phyloP scores from a whole-genome alignment of 2,329 filamentous ascomycete species.

The Clarireedia sp. region DNA sequence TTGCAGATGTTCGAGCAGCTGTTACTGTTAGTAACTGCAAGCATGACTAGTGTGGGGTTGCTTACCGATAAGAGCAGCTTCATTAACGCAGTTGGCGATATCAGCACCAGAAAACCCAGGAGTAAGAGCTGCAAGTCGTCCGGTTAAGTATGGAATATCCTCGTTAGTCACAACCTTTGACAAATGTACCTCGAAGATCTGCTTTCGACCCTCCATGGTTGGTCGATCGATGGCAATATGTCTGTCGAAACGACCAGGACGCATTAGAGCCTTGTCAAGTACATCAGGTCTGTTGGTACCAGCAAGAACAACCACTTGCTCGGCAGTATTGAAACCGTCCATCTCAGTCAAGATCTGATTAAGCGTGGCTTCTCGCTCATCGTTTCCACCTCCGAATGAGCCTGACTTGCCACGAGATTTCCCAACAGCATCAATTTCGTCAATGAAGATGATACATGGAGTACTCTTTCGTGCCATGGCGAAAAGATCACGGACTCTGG shows the following conservation, averaged over 20 bases:
- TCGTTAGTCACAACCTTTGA: constrained; percentile 91
- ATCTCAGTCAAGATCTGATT: constrained; percentile 99
- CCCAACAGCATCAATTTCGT: constrained; percentile 97
- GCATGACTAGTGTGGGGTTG: constrained; percentile 9
- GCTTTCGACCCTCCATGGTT: constrained; percentile 92
- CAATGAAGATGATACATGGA: constrained; percentile 98
- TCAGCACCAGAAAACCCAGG: constrained; percentile 96
- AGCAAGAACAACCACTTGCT: constrained; percentile 93
- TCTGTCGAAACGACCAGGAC: constrained; percentile 91
- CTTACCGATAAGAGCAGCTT: constrained; percentile 91
- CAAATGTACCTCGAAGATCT: constrained; percentile 92
- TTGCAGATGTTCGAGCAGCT: constrained; percentile 79
- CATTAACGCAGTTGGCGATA: constrained; percentile 97
- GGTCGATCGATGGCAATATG: constrained; percentile 93
- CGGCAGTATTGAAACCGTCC: constrained; percentile 96
- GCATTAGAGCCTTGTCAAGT: constrained; percentile 90
- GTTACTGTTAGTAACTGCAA: constrained; percentile 29
- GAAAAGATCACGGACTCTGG: constrained; percentile 89
- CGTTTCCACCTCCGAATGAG: constrained; percentile 71
- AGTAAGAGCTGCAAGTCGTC: constrained; percentile 82
- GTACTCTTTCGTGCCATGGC: constrained; percentile 91
- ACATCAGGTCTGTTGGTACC: constrained; percentile 95
- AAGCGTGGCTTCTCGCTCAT: constrained; percentile 91
- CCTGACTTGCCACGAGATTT: constrained; percentile 78
- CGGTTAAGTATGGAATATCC: constrained; percentile 79